Evolutionary conservation across 164 flowering plant genomes (phyloP).

Genomic region (Macadamia tetraphylla): DNA sequence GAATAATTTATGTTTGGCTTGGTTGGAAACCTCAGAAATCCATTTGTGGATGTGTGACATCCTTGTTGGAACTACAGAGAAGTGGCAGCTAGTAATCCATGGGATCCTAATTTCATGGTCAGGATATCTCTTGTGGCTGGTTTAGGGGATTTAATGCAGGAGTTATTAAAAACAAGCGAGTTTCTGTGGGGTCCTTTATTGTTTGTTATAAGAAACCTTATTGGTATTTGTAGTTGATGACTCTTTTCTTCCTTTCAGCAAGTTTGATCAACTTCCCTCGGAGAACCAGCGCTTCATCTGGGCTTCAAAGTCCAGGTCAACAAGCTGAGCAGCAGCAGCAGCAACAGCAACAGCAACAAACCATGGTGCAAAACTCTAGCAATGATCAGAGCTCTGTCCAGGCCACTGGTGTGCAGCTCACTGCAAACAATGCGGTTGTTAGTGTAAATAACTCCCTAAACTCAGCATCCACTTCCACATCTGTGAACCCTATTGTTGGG

Average conservation of each 20-base stretch:
- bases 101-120: too few relatives aligned
- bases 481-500: conserved; percentile 52
- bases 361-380: conserved; percentile 39
- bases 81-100: too few relatives aligned
- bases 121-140: too few relatives aligned
- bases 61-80: too few relatives aligned
- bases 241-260: conserved; percentile 39
- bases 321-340: conserved; percentile 44
- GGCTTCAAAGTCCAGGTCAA: conserved; percentile 44
- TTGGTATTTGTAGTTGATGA: background rate
- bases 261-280: conserved; percentile 89
- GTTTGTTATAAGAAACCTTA: too few relatives aligned
- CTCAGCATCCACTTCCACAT: conserved; percentile 35
- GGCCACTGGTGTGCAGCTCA: conserved; percentile 34
- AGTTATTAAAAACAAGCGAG: too few relatives aligned
- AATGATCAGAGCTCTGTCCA: conserved; percentile 41
- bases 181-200: too few relatives aligned
- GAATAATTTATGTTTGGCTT: too few relatives aligned
- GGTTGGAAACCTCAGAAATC: too few relatives aligned
- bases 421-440: conserved; percentile 42
- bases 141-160: too few relatives aligned
- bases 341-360: conserved; percentile 17
- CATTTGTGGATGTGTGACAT: too few relatives aligned
- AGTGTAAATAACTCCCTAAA: conserved; percentile 46
- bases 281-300: conserved; percentile 46